Conservation (phyloP, 2,329 filamentous ascomycete genomes). For the Diaporthe longicolla region DNA sequence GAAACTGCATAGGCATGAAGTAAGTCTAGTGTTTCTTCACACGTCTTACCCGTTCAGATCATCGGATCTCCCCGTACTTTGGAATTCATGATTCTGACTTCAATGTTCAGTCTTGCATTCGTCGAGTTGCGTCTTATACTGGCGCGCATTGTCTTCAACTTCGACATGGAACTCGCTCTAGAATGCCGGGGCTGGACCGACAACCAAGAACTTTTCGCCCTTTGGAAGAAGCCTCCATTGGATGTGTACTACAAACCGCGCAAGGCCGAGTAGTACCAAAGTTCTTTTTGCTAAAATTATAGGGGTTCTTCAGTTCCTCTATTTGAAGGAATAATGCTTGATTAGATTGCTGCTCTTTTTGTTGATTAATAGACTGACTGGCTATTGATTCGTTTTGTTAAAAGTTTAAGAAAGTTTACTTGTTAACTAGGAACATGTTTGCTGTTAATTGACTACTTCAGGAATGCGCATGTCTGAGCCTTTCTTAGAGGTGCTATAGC, state of each 20-base stretch:
- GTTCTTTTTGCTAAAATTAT: background rate
- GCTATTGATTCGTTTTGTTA: background rate
- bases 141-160: slow-evolving; percentile 60
- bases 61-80: too few species aligned
- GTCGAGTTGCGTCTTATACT: slow-evolving; percentile 63
- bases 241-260: slow-evolving; percentile 50
- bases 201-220: slow-evolving; percentile 50
- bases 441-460: too few species aligned
- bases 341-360: too few species aligned
- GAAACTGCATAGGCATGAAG: slow-evolving; percentile 65
- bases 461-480: too few species aligned
- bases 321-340: too few species aligned
- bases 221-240: slow-evolving; percentile 54
- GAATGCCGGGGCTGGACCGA: slow-evolving; percentile 51
- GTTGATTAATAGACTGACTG: background rate
- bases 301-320: too few species aligned
- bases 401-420: too few species aligned
- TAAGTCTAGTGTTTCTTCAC: slow-evolving; percentile 47
- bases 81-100: slow-evolving; percentile 1
- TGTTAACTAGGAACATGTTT: too few species aligned
- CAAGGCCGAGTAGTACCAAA: background rate
- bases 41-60: background rate
- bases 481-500: too few species aligned
- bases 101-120: slow-evolving; percentile 58
- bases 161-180: slow-evolving; percentile 57